A percentile compares a stretch with the other conserved stretches of the same genome.
These are phyloP conservation scores for Cercospora canescens DNA, from an alignment of 2,329 filamentous ascomycete genomes.

Conservation along the genomic window DNA sequence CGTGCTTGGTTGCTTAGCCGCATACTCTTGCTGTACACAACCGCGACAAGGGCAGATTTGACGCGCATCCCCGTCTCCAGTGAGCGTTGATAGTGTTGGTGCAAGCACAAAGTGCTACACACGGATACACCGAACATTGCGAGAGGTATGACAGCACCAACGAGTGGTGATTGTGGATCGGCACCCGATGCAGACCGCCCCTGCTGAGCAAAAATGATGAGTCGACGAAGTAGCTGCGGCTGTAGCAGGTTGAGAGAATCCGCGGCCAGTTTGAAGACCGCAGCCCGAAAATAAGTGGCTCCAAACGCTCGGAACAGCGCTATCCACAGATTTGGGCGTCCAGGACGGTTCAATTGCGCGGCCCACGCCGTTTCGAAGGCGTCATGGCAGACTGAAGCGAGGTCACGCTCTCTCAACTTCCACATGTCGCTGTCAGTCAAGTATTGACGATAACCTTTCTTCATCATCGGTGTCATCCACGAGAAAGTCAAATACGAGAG, in stretches of 20 bases:
- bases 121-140: constrained; percentile 89
- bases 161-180: constrained; percentile 75
- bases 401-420: constrained; percentile 80
- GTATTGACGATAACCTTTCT: constrained; percentile 85
- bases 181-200: too few species aligned
- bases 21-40: constrained; percentile 91
- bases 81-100: constrained; percentile 95
- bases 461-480: constrained; percentile 99
- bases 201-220: constrained; percentile 68
- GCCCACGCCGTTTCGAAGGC: too few species aligned
- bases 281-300: too few species aligned
- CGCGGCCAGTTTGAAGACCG: too few species aligned
- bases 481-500: constrained; percentile 93
- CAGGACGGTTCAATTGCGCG: too few species aligned
- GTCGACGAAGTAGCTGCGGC: constrained; percentile 82
- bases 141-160: constrained; percentile 83
- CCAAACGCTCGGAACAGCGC: constrained; percentile 79
- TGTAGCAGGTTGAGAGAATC: too few species aligned
- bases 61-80: constrained; percentile 97
- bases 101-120: constrained; percentile 83
- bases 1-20: constrained; percentile 91
- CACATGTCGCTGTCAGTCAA: constrained; percentile 94
- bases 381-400: too few species aligned
- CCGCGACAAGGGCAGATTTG: constrained; percentile 83
- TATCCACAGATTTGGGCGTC: constrained; percentile 81